Evolutionary conservation across 441 rosid species (phyloP), one percentile per base, ranked within the genome.

Genomic region (Sinapis alba): DNA sequence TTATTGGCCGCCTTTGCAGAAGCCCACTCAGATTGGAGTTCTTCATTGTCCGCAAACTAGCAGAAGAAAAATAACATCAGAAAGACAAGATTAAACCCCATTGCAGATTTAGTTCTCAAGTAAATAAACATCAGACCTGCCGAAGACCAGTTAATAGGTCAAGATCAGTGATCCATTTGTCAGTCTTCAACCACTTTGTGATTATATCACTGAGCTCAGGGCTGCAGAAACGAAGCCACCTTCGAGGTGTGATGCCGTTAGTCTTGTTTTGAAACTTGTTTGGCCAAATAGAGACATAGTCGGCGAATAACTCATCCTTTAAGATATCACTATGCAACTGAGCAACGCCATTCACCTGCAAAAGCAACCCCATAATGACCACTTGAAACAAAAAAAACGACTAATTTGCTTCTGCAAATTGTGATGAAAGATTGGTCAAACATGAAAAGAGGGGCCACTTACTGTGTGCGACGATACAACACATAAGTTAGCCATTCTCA

Each of bases 261-360:
- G 98, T 96, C 84, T 96, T 96, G 62, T 96, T 96, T 84, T 93
- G 98, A 80, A 96, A 92, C 82, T 90, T 93, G 80, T 78, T 87
- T 50, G 98, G 98, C 98, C 98, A 96, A 65, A 96, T 58, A 60
- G 98, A 90, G 69, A 91, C 97, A 71, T 91, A 96, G 86, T 96
- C 98, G 38, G 94, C 92, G 45, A 96, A 96, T 76, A 96, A 78
- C 83, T 96, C 96, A 24, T 87, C 74, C 84, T 91, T 96, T 67
- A 96, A 83, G 75, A 96, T 96, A 81, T 96, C 98, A 82, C 97
- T 96, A 79, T 96, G 99, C 65, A 96, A 86, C 81, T 93, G 94
- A 68, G 99, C 99, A 78, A 96, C 99, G 34, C 99, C 98, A 85
- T 96, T 96, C 51, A 96, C 99, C 99, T 96, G 80, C 57, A 83